phyloP scores from a whole-genome alignment of 2,329 filamentous ascomycete species.

The Claviceps sp. region DNA sequence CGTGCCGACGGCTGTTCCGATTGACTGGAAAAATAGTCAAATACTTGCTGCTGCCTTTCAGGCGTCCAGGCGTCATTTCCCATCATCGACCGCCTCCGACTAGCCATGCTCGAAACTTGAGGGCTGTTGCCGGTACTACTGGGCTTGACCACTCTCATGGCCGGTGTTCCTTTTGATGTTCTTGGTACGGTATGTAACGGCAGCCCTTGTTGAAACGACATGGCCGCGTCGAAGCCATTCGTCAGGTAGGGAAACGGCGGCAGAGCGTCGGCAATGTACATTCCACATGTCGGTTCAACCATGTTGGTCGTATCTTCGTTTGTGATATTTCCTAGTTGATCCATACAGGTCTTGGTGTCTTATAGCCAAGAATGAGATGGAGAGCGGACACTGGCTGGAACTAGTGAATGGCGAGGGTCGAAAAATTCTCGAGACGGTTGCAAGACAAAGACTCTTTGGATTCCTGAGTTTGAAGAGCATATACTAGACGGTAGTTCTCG shows the following conservation, averaged over 20 bases:
- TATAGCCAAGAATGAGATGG: not conserved
- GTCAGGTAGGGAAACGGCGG: slow-evolving; percentile 14
- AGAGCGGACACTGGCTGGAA: too few species aligned
- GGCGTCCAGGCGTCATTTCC: slow-evolving; percentile 30
- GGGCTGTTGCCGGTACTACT: slow-evolving; percentile 58
- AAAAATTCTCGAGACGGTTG: too few species aligned
- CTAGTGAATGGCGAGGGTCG: too few species aligned
- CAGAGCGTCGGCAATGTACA: slow-evolving; percentile 13
- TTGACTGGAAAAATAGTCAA: slow-evolving; percentile 20
- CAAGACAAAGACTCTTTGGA: too few species aligned
- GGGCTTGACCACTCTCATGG: slow-evolving; percentile 51
- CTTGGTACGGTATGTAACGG: slow-evolving; percentile 32
- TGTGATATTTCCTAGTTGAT: not conserved
- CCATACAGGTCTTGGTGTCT: not conserved
- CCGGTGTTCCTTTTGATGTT: slow-evolving; percentile 32
- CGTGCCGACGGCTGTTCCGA: slow-evolving; percentile 9
- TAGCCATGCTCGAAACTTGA: slow-evolving; percentile 33
- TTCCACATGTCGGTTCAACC: slow-evolving; percentile 19
- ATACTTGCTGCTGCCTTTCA: slow-evolving; percentile 31
- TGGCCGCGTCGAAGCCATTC: slow-evolving; percentile 35
- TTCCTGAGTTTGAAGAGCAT: too few species aligned
- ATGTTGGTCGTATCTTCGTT: slow-evolving; percentile 5
- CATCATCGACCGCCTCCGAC: slow-evolving; percentile 43
- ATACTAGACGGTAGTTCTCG: not conserved
- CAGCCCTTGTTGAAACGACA: slow-evolving; percentile 39